Base-by-base conservation (phyloP, 495 filamentous ascomycete species). In the Glonium stellatum region DNA sequence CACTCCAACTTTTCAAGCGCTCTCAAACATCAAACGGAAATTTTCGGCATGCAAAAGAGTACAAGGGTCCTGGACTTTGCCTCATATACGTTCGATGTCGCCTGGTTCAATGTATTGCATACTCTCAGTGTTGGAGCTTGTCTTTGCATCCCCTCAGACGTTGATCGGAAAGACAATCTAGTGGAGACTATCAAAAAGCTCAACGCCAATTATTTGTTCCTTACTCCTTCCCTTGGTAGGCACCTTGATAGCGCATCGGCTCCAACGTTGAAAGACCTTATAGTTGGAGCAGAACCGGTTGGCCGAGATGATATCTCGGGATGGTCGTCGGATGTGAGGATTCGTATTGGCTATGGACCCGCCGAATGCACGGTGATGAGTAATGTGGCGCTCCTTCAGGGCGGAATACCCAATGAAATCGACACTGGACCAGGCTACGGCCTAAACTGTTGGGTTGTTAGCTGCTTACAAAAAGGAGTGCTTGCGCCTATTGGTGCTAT, bases 81-180 rank as follows among this genome's bases (percentile, higher is more conserved):
- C 36, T 39, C 36, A 15, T 39, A 39, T 15, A 15, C 36, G 8
- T 39, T 39, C 36, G 36, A 39, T 39, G 36, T 39, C 15, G 36
- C 36, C 8, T 39, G 36, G 36, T 39, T 15, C 8, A 39, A 39
- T 39, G 36, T 39, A 39, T 15, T 39, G 36, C 36, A 39, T 15
- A 39, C 36, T 8, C 36, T 39, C 8, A 39, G 8, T 15, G 36
- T 39, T 8, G 64, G 61, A 21, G 64, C 60, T 21, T 64, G 61
- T 49, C 56, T 67, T 5, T 67, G 64, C 42, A 47, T 67, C 35
- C 64, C 64, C 0, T 67, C 64, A 6, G 64, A 67, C 25, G 61
- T 54, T 4, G 46, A 64, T 23, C 64, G 64, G 4, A 60, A 61
- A 52, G 63, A 60, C 49, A 47, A 67, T 35, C 54, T 65, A 5